These are phyloP conservation scores for Picea abies DNA, from an alignment of 83 land plant species.

Conservation along the genomic window DNA sequence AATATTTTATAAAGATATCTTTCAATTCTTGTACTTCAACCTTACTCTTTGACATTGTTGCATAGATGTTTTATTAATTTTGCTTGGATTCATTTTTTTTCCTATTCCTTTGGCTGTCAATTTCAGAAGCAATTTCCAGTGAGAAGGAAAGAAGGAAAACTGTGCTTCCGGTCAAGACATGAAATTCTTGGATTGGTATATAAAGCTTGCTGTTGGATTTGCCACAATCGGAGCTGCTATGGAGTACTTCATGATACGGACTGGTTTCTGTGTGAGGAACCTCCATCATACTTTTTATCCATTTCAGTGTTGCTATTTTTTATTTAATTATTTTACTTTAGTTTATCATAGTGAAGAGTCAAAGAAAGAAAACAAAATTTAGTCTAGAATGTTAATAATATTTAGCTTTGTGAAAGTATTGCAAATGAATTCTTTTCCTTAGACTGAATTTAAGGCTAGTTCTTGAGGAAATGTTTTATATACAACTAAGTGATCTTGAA, in stretches of 20 bases:
- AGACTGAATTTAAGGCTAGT: not conserved
- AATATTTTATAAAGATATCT: no score
- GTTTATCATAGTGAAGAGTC: not conserved
- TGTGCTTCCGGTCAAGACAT: conserved; percentile 13
- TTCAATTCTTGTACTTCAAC: no score
- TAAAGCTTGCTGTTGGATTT: conserved; percentile 55
- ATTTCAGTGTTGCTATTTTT: not conserved
- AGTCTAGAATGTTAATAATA: no score
- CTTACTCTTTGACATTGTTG: no score
- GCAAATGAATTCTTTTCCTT: not conserved
- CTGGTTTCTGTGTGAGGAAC: conserved; percentile 72
- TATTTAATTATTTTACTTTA: not conserved
- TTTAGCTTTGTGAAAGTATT: not conserved
- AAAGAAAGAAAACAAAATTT: not conserved
- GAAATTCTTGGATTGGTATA: conserved; percentile 68
- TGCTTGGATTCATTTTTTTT: no score
- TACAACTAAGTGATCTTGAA: not conserved
- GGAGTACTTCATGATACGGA: conserved; percentile 78
- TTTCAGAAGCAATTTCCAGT: no score
- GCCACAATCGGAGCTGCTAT: conserved; percentile 67
- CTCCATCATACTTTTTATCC: conserved; percentile 26
- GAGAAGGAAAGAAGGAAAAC: no score
- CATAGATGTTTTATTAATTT: no score
- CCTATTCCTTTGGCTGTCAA: no score
- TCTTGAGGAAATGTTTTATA: not conserved